A percentile compares a stretch with the other conserved stretches of the same genome.
Evolutionary conservation across 1,139 yeast genomes (phyloP).

Genomic region (Debaryomyces subglobosus): DNA sequence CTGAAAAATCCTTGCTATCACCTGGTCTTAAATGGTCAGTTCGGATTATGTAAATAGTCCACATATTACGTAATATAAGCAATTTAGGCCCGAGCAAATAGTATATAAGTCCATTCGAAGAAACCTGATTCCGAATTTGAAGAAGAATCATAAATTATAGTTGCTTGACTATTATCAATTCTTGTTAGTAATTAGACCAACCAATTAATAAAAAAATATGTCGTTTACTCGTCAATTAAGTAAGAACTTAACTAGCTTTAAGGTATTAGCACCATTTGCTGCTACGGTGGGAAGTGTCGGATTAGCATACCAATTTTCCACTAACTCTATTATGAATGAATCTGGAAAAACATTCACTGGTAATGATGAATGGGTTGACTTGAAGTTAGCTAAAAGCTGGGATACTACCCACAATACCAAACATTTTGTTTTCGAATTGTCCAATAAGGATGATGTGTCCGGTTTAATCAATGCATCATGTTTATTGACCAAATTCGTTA

Average conservation of each 20-base stretch:
- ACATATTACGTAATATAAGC: conserved; percentile 4
- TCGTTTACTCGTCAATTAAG: conserved; percentile 22
- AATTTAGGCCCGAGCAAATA: not conserved
- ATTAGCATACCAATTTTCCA: conserved; percentile 48
- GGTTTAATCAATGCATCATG: conserved; percentile 86
- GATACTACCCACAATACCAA: conserved; percentile 67
- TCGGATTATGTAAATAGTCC: conserved; percentile 1
- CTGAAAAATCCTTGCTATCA: not conserved
- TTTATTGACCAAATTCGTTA: conserved; percentile 77
- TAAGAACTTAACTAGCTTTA: conserved; percentile 26
- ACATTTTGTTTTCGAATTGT: conserved; percentile 72
- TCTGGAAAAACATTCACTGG: conserved; percentile 63
- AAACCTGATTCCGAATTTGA: not conserved
- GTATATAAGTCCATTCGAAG: not conserved
- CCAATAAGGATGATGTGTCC: conserved; percentile 64
- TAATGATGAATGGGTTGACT: conserved; percentile 78
- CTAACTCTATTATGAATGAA: conserved; percentile 45
- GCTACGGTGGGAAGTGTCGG: conserved; percentile 57
- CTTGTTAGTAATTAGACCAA: not conserved
- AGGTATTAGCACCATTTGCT: conserved; percentile 40
- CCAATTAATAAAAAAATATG: conserved; percentile 7
- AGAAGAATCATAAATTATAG: not conserved
- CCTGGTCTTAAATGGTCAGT: not conserved
- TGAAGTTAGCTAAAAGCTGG: conserved; percentile 63
- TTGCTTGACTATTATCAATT: not conserved